Evolutionary conservation across 164 flowering plant genomes (phyloP).

Genomic region (Tetrastigma voinierianum): DNA sequence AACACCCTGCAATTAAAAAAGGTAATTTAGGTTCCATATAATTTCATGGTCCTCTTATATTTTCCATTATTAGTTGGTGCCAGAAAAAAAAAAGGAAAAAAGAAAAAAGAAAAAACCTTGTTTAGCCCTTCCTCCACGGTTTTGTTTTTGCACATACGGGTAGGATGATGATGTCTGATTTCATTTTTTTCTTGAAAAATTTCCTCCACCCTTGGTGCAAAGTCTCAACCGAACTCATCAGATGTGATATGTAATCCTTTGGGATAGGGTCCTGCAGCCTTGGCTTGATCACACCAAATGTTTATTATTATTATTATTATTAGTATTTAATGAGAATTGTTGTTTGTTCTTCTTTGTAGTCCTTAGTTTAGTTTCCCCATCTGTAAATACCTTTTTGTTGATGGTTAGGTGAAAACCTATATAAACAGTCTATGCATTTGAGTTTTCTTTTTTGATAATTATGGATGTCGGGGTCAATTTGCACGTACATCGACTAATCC

Average conservation of each 20-base stretch:
- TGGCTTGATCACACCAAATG: background rate
- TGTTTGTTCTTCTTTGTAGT: no score
- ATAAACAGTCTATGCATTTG: no score
- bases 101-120: background rate
- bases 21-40: background rate
- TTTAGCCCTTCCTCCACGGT: background rate
- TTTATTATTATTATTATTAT: no score
- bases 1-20: background rate
- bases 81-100: no score
- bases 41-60: constrained; percentile 1
- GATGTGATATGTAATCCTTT: background rate
- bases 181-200: background rate
- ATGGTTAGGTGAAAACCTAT: no score
- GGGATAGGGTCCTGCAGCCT: background rate
- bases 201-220: background rate
- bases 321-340: no score
- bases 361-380: no score
- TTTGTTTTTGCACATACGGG: constrained; percentile 2
- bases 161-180: background rate
- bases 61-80: no score
- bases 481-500: no score
- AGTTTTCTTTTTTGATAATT: no score
- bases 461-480: no score
- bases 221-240: background rate
- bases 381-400: no score